These are phyloP conservation scores for Lipomyces oligophaga DNA, from an alignment of 805 yeast species.

Conservation along the genomic window DNA sequence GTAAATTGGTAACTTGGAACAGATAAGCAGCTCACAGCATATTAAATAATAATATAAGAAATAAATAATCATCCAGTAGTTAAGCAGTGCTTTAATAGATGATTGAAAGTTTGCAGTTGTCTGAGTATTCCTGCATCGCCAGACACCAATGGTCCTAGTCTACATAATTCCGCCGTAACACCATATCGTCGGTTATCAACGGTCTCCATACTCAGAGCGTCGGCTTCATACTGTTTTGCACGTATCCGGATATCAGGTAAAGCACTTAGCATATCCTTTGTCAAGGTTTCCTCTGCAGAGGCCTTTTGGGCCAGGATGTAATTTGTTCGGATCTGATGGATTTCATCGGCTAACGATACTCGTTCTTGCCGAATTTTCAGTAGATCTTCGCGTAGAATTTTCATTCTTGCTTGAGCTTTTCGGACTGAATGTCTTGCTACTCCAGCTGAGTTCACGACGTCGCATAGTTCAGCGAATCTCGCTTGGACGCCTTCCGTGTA, in stretches of 20 bases:
- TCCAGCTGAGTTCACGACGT: constrained; percentile 20
- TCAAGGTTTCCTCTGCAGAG: constrained; percentile 1
- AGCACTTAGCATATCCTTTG: constrained; percentile 8
- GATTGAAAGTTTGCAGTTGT: constrained; percentile 15
- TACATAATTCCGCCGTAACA: constrained; percentile 16
- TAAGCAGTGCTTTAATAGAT: constrained; percentile 14
- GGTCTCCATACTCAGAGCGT: not conserved
- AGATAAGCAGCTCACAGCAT: no score
- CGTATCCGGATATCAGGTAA: constrained; percentile 8
- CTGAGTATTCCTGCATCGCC: constrained; percentile 17
- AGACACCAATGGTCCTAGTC: constrained; percentile 17
- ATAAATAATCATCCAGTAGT: no score
- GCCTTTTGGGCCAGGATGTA: constrained; percentile 5
- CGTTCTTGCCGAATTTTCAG: constrained; percentile 15
- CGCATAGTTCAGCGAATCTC: constrained; percentile 18
- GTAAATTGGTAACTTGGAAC: no score
- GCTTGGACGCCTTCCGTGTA: constrained; percentile 20
- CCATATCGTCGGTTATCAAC: constrained; percentile 1
- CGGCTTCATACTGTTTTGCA: not conserved
- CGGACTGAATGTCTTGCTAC: constrained; percentile 3
- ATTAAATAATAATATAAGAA: no score
- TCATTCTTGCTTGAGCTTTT: constrained; percentile 7
- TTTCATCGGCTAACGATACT: constrained; percentile 4
- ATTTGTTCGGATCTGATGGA: constrained; percentile 4
- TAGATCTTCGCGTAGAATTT: constrained; percentile 7